phyloP scores from a whole-genome alignment of 179 eudicot genomes.

The Beta macrorhiza region DNA sequence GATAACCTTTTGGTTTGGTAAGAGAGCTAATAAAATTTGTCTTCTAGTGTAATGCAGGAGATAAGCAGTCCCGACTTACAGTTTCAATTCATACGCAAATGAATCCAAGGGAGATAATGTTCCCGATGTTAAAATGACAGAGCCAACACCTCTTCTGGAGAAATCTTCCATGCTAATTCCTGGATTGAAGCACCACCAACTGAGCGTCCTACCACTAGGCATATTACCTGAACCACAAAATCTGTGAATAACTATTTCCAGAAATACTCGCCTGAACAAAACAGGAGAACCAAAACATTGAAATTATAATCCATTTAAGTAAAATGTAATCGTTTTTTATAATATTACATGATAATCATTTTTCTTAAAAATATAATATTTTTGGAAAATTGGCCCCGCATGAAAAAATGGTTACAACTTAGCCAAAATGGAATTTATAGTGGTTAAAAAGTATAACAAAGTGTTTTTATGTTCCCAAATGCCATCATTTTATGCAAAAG shows the following conservation, averaged over 20 bases:
- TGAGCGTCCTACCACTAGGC: conserved; percentile 73
- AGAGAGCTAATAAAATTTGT: background rate
- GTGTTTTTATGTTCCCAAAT: background rate
- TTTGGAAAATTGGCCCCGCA: too few relatives aligned
- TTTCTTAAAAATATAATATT: too few relatives aligned
- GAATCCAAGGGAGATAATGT: conserved; percentile 97
- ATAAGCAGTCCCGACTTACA: conserved; percentile 50
- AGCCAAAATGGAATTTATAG: background rate
- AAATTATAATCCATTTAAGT: too few relatives aligned
- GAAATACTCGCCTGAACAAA: background rate
- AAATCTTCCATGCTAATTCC: conserved; percentile 95
- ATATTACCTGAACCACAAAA: conserved; percentile 54
- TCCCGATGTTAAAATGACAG: conserved; percentile 96
- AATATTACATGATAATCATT: too few relatives aligned
- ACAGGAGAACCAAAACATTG: background rate
- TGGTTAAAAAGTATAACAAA: too few relatives aligned
- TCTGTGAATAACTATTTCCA: background rate
- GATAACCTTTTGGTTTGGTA: background rate
- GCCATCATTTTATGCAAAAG: background rate
- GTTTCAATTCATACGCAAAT: conserved; percentile 87
- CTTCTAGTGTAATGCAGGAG: background rate
- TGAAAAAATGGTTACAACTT: too few relatives aligned
- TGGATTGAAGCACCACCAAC: conserved; percentile 99
- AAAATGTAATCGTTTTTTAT: too few relatives aligned
- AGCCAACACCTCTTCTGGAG: conserved; percentile 69